Percentiles rank a stretch among this genome's conserved stretches.
phyloP scores from a whole-genome alignment of 768 basidiomycete genomes.

The Pholiota molesta region DNA sequence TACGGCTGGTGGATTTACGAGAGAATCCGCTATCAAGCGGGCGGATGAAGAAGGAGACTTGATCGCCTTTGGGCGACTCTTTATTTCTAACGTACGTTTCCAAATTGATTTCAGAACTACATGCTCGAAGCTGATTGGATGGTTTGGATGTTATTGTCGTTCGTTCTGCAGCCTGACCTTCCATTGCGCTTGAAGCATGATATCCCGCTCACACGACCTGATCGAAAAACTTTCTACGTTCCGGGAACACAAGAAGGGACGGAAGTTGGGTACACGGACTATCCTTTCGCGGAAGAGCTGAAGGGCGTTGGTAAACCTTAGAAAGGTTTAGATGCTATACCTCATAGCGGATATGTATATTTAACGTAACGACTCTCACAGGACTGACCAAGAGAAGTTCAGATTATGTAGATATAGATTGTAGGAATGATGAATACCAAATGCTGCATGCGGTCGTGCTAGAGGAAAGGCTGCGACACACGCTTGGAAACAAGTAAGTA shows the following conservation, averaged over 20 bases:
- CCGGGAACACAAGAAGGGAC: conserved; percentile 27
- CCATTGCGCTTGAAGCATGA: conserved; percentile 35
- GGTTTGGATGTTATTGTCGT: background rate
- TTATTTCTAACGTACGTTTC: conserved; percentile 35
- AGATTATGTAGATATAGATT: no score
- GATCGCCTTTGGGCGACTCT: conserved; percentile 33
- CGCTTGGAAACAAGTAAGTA: no score
- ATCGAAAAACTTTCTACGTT: conserved; percentile 42
- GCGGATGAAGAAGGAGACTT: conserved; percentile 39
- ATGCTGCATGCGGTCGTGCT: background rate
- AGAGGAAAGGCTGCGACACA: no score
- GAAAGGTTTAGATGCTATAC: no score
- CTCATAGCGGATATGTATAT: no score
- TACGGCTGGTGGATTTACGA: conserved; percentile 46
- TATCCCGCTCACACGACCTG: conserved; percentile 33
- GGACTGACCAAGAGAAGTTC: no score
- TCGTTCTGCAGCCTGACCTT: conserved; percentile 42
- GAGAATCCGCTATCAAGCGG: conserved; percentile 37
- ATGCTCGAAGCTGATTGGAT: background rate
- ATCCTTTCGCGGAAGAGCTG: conserved; percentile 25
- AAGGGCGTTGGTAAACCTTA: background rate
- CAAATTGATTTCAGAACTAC: background rate
- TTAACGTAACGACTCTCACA: no score
- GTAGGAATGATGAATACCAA: no score
- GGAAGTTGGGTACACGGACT: conserved; percentile 32